A percentile compares a stretch with the other conserved stretches of the same genome.
Conservation (phyloP, 2,329 filamentous ascomycete genomes). For the Aspergillus quadricinctus region DNA sequence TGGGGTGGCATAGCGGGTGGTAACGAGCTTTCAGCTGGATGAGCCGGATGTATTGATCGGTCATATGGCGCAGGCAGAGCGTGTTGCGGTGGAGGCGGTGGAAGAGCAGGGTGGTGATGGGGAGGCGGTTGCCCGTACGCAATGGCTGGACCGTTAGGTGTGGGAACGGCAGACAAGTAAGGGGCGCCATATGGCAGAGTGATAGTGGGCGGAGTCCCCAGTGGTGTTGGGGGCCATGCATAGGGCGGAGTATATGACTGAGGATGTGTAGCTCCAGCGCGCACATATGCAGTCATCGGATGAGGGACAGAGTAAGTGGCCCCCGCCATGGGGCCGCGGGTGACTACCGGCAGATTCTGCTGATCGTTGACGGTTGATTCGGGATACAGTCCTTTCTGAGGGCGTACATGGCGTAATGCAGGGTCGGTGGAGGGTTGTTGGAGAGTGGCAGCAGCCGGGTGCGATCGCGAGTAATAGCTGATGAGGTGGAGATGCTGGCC, state of each 20-base stretch:
- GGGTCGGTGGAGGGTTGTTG: slow-evolving; percentile 79
- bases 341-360: slow-evolving; percentile 74
- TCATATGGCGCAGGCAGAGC: slow-evolving; percentile 30
- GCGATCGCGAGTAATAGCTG: slow-evolving; percentile 87
- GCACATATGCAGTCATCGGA: slow-evolving; percentile 52
- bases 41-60: slow-evolving; percentile 28
- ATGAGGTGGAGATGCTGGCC: slow-evolving; percentile 94
- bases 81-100: slow-evolving; percentile 22
- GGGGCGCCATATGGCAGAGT: slow-evolving; percentile 32
- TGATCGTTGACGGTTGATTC: slow-evolving; percentile 89
- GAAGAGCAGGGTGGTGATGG: slow-evolving; percentile 18
- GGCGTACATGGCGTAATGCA: slow-evolving; percentile 72
- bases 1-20: slow-evolving; percentile 21
- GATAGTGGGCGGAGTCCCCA: slow-evolving; percentile 40
- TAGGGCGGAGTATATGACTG: slow-evolving; percentile 40
- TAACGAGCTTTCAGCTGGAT: slow-evolving; percentile 27
- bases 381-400: slow-evolving; percentile 92
- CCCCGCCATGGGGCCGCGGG: slow-evolving; percentile 64
- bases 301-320: slow-evolving; percentile 51
- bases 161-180: slow-evolving; percentile 35
- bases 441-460: slow-evolving; percentile 67
- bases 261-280: slow-evolving; percentile 36
- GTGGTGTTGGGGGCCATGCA: slow-evolving; percentile 42
- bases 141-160: slow-evolving; percentile 23
- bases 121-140: slow-evolving; percentile 30